Percentiles rank a stretch among this genome's conserved stretches.
phyloP scores from a whole-genome alignment of 768 basidiomycete genomes.

The Boletus patriciae region DNA sequence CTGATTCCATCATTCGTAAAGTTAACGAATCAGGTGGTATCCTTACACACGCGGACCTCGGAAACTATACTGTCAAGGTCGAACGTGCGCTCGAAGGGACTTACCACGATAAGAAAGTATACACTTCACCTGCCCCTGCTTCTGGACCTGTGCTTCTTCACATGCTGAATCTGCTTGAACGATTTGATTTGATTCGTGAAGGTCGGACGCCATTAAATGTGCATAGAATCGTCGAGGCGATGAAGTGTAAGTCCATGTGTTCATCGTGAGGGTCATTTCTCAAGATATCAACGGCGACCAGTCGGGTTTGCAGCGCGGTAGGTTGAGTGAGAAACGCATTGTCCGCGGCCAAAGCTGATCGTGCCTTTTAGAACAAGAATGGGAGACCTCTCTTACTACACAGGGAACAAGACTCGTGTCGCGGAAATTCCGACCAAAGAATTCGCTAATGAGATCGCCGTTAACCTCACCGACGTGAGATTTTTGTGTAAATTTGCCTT shows the following conservation, averaged over 20 bases:
- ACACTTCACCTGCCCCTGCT: constrained; percentile 82
- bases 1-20: constrained; percentile 74
- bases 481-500: constrained; percentile 1
- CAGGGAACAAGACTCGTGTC: constrained; percentile 55
- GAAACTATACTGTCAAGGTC: constrained; percentile 66
- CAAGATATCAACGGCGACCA: constrained; percentile 19
- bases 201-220: constrained; percentile 62
- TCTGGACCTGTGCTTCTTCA: constrained; percentile 89
- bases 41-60: constrained; percentile 71
- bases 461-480: constrained; percentile 82
- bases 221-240: constrained; percentile 80
- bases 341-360: constrained; percentile 7
- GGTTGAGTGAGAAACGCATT: constrained; percentile 11
- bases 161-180: constrained; percentile 88
- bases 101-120: constrained; percentile 76
- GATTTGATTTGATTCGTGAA: constrained; percentile 52
- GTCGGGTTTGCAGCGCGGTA: constrained; percentile 68
- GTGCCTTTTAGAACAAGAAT: constrained; percentile 67
- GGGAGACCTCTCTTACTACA: constrained; percentile 67
- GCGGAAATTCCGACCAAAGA: constrained; percentile 64
- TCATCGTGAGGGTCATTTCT: constrained; percentile 10
- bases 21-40: constrained; percentile 75
- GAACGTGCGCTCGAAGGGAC: constrained; percentile 73
- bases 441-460: constrained; percentile 59
- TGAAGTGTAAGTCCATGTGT: constrained; percentile 65